Conservation (phyloP, 805 yeast genomes). For the Ogataea philodendri region DNA sequence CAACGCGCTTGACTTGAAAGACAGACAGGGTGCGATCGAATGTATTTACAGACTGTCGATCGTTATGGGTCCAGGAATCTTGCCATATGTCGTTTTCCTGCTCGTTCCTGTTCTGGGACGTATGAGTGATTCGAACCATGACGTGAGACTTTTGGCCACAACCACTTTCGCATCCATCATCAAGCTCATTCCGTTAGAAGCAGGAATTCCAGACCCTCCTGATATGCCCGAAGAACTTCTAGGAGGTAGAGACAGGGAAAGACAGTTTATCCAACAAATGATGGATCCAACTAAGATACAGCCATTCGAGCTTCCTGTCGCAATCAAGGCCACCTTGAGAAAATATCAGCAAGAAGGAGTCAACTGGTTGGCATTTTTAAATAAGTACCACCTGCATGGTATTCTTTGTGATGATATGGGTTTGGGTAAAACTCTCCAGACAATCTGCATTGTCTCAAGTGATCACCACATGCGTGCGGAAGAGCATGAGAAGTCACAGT, state of each 20-base stretch:
- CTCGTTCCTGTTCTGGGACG: constrained; percentile 96
- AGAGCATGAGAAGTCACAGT: constrained; percentile 56
- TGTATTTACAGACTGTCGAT: constrained; percentile 80
- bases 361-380: constrained; percentile 94
- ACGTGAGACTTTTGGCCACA: constrained; percentile 86
- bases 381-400: constrained; percentile 94
- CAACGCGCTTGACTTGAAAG: constrained; percentile 65
- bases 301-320: constrained; percentile 84
- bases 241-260: constrained; percentile 87
- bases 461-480: constrained; percentile 86
- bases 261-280: constrained; percentile 95
- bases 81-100: constrained; percentile 92
- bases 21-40: constrained; percentile 93
- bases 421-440: constrained; percentile 92
- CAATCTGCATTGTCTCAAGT: constrained; percentile 94
- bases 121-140: constrained; percentile 93
- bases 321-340: constrained; percentile 88
- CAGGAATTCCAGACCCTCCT: constrained; percentile 93
- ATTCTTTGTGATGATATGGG: constrained; percentile 99
- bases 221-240: constrained; percentile 83
- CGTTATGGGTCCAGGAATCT: constrained; percentile 81
- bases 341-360: constrained; percentile 98
- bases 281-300: constrained; percentile 92
- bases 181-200: constrained; percentile 93
- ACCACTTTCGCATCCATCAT: constrained; percentile 96